phyloP scores from a whole-genome alignment of 2,329 filamentous ascomycete species.

The Colletotrichum musae region DNA sequence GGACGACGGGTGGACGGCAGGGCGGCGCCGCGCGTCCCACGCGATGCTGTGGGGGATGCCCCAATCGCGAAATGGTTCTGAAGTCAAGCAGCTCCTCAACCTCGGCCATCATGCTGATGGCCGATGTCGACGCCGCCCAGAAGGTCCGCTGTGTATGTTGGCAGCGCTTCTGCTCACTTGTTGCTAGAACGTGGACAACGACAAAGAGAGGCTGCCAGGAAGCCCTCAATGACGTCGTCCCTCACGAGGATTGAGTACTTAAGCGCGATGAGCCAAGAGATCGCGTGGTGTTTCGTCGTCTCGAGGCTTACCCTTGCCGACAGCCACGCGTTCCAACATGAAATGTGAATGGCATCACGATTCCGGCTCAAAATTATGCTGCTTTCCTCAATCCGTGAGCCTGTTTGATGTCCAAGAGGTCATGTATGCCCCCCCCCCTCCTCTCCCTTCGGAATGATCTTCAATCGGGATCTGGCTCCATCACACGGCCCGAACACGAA shows the following conservation, averaged over 20 bases:
- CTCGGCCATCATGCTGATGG: constrained; percentile 68
- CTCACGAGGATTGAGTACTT: constrained; percentile 42
- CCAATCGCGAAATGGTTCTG: constrained; percentile 47
- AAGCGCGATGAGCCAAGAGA: constrained; percentile 42
- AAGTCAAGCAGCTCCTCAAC: constrained; percentile 66
- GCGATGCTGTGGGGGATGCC: constrained; percentile 35
- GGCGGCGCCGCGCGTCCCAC: constrained; percentile 39
- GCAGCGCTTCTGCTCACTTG: constrained; percentile 45
- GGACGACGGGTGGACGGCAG: constrained; percentile 27
- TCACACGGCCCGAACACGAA: too few species aligned
- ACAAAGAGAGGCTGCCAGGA: constrained; percentile 24
- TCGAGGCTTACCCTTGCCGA: constrained; percentile 42
- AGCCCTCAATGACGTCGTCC: constrained; percentile 37
- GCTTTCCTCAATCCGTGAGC: constrained; percentile 48
- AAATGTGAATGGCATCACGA: constrained; percentile 48
- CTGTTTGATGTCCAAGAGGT: constrained; percentile 44
- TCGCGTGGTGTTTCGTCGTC: constrained; percentile 43
- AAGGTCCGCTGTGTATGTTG: constrained; percentile 46
- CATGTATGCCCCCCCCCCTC: background rate
- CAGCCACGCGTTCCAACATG: constrained; percentile 43
- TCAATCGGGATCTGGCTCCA: background rate
- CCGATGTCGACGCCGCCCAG: constrained; percentile 41
- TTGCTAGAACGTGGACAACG: constrained; percentile 43
- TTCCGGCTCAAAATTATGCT: constrained; percentile 66
- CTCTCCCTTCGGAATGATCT: background rate